Percentiles rank a stretch among this genome's conserved stretches.
These are phyloP conservation scores for Geotrichum cucujoidarum DNA, from an alignment of 1,139 yeast species.

Conservation along the genomic window DNA sequence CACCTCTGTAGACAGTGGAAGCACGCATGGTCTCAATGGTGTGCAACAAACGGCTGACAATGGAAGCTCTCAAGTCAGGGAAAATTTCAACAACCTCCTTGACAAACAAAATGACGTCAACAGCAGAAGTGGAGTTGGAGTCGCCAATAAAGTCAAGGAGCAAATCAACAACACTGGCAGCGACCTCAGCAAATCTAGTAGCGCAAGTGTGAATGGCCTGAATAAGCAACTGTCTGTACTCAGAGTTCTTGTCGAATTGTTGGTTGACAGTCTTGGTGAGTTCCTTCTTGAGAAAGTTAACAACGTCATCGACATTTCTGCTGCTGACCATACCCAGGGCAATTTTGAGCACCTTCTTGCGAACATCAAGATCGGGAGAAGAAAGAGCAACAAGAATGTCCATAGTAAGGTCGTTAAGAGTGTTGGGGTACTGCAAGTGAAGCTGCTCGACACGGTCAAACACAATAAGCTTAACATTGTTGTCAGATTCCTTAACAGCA, in stretches of 20 bases:
- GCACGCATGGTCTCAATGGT: conserved; percentile 68
- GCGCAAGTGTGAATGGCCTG: conserved; percentile 89
- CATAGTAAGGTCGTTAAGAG: conserved; percentile 76
- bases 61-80: conserved; percentile 69
- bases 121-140: conserved; percentile 77
- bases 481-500: conserved; percentile 88
- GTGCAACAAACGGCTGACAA: conserved; percentile 58
- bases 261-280: conserved; percentile 66
- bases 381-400: conserved; percentile 82
- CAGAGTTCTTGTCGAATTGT: conserved; percentile 66
- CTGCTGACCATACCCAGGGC: conserved; percentile 73
- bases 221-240: conserved; percentile 84
- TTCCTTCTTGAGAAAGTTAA: conserved; percentile 86
- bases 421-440: conserved; percentile 71
- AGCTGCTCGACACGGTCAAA: conserved; percentile 79
- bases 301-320: conserved; percentile 92
- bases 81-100: conserved; percentile 92
- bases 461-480: conserved; percentile 88
- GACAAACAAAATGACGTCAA: conserved; percentile 81
- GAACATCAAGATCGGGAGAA: conserved; percentile 86
- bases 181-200: conserved; percentile 81
- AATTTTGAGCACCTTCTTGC: conserved; percentile 79
- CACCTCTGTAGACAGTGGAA: conserved; percentile 89
- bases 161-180: conserved; percentile 84
- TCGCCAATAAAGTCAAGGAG: conserved; percentile 83